phyloP scores from a whole-genome alignment of 148 eudicot species.

The Camellia granthamiana region DNA sequence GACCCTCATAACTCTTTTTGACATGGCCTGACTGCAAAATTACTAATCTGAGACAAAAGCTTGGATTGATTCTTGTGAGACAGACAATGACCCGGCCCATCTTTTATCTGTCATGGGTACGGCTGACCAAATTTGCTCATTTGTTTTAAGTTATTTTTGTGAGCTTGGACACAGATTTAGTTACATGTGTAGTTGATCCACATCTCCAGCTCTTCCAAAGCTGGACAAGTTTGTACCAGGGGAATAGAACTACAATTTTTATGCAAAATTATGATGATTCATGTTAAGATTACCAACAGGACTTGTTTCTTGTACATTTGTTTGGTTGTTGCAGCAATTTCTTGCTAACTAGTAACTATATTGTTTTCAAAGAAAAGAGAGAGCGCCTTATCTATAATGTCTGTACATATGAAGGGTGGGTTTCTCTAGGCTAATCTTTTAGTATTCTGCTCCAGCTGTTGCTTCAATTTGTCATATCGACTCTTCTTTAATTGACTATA shows the following conservation, averaged over 20 bases:
- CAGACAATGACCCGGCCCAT: not conserved
- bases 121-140: not conserved
- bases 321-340: not conserved
- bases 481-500: not conserved
- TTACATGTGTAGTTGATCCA: too few species aligned
- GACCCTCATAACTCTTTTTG: not conserved
- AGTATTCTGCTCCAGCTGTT: not conserved
- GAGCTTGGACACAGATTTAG: not conserved
- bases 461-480: not conserved
- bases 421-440: not conserved
- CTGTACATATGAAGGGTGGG: not conserved
- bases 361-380: not conserved
- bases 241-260: not conserved
- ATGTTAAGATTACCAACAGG: not conserved
- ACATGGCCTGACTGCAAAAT: slow-evolving; percentile 7
- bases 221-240: not conserved
- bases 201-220: not conserved
- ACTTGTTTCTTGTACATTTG: not conserved
- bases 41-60: slow-evolving; percentile 5
- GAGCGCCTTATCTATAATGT: not conserved
- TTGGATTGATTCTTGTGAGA: not conserved
- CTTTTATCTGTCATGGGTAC: not conserved
- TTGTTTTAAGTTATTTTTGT: not conserved
- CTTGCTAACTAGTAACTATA: not conserved
- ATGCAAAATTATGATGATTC: not conserved